phyloP scores from a whole-genome alignment of 495 filamentous ascomycete genomes.

The Cudoniella acicularis region DNA sequence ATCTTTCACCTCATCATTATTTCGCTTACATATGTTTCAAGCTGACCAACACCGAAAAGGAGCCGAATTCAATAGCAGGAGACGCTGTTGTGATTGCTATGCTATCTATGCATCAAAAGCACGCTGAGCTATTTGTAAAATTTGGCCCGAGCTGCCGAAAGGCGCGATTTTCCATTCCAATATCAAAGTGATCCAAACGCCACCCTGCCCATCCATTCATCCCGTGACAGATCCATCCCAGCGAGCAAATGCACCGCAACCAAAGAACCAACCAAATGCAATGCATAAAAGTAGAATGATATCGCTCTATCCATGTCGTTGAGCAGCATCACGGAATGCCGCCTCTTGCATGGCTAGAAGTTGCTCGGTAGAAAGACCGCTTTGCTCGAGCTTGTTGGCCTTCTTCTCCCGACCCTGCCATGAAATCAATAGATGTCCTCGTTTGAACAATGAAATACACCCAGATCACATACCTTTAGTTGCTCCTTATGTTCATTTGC shows the following conservation, averaged over 20 bases:
- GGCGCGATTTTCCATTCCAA: background rate
- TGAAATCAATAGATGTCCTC: slow-evolving; percentile 2
- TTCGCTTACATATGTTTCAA: no score
- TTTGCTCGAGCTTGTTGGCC: slow-evolving; percentile 92
- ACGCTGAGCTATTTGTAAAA: background rate
- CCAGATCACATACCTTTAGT: slow-evolving; percentile 65
- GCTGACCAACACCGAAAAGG: no score
- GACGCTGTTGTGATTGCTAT: background rate
- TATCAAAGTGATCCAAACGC: slow-evolving; percentile 17
- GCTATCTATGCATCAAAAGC: background rate
- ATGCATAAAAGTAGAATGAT: background rate
- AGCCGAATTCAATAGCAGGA: background rate
- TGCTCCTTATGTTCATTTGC: slow-evolving; percentile 90
- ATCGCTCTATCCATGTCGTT: slow-evolving; percentile 35
- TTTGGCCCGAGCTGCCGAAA: no score
- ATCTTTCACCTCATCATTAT: no score
- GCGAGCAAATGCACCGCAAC: background rate
- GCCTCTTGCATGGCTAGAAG: slow-evolving; percentile 85
- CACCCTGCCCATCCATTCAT: background rate
- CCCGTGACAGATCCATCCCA: background rate
- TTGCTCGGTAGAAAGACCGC: slow-evolving; percentile 84
- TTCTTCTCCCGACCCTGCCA: slow-evolving; percentile 89
- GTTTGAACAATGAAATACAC: background rate
- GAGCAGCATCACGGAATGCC: slow-evolving; percentile 74
- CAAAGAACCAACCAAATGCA: slow-evolving; percentile 8